Conservation (phyloP, 192 early-diverging fungal genomes). For the Diversispora eburnea region DNA sequence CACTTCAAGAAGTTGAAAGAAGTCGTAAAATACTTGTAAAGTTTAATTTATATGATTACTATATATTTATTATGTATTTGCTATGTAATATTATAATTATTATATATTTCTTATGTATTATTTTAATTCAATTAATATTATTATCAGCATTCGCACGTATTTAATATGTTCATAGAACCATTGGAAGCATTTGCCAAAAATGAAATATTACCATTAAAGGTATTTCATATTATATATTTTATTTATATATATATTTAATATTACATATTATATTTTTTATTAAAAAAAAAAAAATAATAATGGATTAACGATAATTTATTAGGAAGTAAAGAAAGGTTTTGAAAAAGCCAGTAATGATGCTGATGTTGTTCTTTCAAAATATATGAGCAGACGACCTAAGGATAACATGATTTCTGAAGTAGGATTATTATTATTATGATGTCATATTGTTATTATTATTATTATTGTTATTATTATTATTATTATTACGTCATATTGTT, state of each 20-base stretch:
- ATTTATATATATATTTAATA: not conserved
- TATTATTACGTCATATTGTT: not conserved
- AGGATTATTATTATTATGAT: conserved; percentile 33
- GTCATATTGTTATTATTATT: not conserved
- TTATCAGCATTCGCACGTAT: conserved; percentile 57
- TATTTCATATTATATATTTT: conserved; percentile 20
- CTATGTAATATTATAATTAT: too few relatives aligned
- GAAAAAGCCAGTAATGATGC: conserved; percentile 61
- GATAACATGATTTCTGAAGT: conserved; percentile 58
- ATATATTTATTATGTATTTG: too few relatives aligned
- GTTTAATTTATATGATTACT: not conserved
- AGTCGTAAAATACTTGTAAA: conserved; percentile 47
- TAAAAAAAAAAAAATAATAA: too few relatives aligned
- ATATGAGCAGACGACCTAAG: conserved; percentile 58
- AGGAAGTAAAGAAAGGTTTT: conserved; percentile 59
- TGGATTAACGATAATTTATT: not conserved
- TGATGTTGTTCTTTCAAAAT: conserved; percentile 53
- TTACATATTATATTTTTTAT: not conserved
- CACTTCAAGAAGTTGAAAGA: conserved; percentile 54
- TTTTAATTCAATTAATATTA: not conserved
- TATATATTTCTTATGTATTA: too few relatives aligned
- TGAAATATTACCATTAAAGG: conserved; percentile 52
- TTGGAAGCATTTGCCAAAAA: conserved; percentile 60
- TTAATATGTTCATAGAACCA: conserved; percentile 66
- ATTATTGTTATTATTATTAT: not conserved